Percentiles rank a stretch among this genome's conserved stretches.
Conservation (phyloP, 768 basidiomycete genomes). For the Rhodosporidiobolus odoratus region DNA sequence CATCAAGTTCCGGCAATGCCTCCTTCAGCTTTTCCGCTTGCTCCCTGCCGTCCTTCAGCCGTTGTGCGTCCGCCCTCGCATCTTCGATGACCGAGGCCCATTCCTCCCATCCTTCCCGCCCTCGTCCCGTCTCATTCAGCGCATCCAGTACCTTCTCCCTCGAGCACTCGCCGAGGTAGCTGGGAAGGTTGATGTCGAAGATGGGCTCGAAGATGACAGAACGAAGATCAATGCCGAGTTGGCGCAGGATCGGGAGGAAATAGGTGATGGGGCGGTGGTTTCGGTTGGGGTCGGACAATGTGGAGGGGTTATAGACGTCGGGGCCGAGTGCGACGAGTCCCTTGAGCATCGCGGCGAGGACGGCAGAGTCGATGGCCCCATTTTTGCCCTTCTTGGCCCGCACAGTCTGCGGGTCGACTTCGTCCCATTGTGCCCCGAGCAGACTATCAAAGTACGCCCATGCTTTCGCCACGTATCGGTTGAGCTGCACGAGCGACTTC, state of each 20-base stretch:
- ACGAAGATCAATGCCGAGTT: constrained; percentile 21
- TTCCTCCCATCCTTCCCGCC: constrained; percentile 10
- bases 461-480: constrained; percentile 26
- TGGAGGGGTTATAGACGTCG: constrained; percentile 27
- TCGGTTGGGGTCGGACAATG: constrained; percentile 15
- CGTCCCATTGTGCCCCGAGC: constrained; percentile 63
- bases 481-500: not conserved
- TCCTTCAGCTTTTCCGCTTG: constrained; percentile 12
- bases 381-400: constrained; percentile 50
- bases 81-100: constrained; percentile 16
- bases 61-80: not conserved
- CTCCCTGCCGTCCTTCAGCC: constrained; percentile 21
- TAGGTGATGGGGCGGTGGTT: constrained; percentile 23
- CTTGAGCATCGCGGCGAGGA: constrained; percentile 66
- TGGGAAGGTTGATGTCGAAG: constrained; percentile 32
- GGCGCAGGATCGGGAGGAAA: constrained; percentile 23
- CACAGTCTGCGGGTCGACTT: constrained; percentile 61
- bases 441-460: constrained; percentile 52
- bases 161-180: constrained; percentile 35
- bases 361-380: constrained; percentile 51
- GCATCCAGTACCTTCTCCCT: constrained; percentile 31
- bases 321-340: constrained; percentile 55
- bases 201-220: constrained; percentile 28
- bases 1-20: constrained; percentile 26
- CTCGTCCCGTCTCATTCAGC: constrained; percentile 27